Evolutionary conservation across 1,284 basidiomycete species (phyloP).

Genomic region (Porodaedalea pini): DNA sequence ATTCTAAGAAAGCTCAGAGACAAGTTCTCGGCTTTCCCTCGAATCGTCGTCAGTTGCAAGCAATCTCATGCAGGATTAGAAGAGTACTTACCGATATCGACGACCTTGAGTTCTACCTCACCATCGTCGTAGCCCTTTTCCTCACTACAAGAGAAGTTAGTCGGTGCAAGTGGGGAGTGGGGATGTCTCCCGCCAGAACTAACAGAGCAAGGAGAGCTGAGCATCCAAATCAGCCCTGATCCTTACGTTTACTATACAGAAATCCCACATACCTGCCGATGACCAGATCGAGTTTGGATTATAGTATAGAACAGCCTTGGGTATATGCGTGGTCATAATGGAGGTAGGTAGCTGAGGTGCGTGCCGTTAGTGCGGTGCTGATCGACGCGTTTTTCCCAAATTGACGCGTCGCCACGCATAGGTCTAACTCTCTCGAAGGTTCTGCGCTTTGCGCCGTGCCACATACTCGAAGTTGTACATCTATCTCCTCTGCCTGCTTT

Average conservation of each 20-base stretch:
- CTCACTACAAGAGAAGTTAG: constrained; percentile 38
- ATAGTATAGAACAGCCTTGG: constrained; percentile 62
- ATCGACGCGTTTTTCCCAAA: background rate
- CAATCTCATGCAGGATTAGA: background rate
- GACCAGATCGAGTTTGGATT: constrained; percentile 56
- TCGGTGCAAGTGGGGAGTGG: constrained; percentile 9
- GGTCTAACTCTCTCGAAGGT: constrained; percentile 9
- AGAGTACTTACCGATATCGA: constrained; percentile 52
- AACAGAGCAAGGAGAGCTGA: constrained; percentile 27
- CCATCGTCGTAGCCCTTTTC: constrained; percentile 73
- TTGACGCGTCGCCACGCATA: constrained; percentile 3
- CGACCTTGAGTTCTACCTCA: constrained; percentile 59
- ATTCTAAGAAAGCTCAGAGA: constrained; percentile 65
- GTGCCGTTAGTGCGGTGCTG: too few relatives aligned
- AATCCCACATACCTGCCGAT: constrained; percentile 47
- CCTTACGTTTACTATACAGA: background rate
- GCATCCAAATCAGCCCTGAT: background rate
- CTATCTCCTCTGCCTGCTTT: background rate
- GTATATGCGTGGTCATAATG: constrained; percentile 30
- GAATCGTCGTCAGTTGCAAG: background rate
- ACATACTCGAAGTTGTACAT: background rate
- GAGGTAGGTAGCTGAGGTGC: constrained; percentile 24
- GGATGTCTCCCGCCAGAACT: constrained; percentile 15
- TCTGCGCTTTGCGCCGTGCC: background rate
- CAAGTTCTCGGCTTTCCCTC: constrained; percentile 70